These are phyloP conservation scores for Calocybe indica DNA, from an alignment of 768 basidiomycete genomes.

Conservation along the genomic window DNA sequence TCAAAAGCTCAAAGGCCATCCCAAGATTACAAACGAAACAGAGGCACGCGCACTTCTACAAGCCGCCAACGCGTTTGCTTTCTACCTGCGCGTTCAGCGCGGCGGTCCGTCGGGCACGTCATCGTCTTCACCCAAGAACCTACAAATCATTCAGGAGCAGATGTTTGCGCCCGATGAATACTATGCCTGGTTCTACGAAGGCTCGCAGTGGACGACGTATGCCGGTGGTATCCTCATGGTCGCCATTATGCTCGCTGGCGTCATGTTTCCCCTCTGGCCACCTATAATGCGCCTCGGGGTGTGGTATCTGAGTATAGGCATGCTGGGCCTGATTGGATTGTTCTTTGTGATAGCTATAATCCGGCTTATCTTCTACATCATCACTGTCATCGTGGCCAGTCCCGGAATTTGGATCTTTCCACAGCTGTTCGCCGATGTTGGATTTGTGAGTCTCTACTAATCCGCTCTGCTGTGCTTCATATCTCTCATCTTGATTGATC, in stretches of 20 bases:
- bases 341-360: conserved; percentile 91
- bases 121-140: conserved; percentile 69
- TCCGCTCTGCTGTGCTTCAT: not conserved
- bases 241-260: conserved; percentile 86
- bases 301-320: conserved; percentile 88
- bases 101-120: conserved; percentile 59
- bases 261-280: conserved; percentile 99
- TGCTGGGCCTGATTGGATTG: conserved; percentile 81
- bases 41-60: conserved; percentile 68
- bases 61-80: conserved; percentile 74
- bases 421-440: conserved; percentile 94
- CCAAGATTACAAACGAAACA: conserved; percentile 64
- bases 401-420: conserved; percentile 99
- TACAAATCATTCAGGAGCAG: conserved; percentile 79
- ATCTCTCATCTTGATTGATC: conserved; percentile 1
- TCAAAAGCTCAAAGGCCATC: conserved; percentile 76
- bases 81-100: conserved; percentile 89
- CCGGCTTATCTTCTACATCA: conserved; percentile 88
- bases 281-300: conserved; percentile 87
- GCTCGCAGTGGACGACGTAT: conserved; percentile 90
- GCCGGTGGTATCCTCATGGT: conserved; percentile 91
- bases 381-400: conserved; percentile 78
- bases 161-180: conserved; percentile 74
- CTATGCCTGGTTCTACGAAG: conserved; percentile 97
- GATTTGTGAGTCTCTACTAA: conserved; percentile 68